Evolutionary conservation across 73 alveolate species (phyloP), one percentile per base, ranked within the genome.

Genomic region (Paramecium biaurelia): DNA sequence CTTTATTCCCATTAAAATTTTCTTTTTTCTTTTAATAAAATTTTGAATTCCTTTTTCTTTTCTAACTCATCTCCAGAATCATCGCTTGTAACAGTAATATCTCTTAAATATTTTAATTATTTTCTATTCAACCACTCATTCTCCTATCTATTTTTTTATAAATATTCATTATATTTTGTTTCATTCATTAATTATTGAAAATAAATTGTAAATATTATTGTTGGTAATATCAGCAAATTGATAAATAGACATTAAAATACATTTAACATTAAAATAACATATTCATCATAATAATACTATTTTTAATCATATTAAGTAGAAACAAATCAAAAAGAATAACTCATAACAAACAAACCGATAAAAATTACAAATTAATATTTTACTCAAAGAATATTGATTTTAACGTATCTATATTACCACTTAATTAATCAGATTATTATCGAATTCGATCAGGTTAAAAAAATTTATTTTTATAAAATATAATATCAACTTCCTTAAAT

Each of bases 1-100:
- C 76, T 58, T 23, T 28, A 24, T 58, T 58, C 76, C 76, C 76
- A 58, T 58, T 58, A 58, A 58, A 58, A 58, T 58, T 58, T 58
- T 28, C 76, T 58, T 58, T 21, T 58, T 58, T 58, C 0, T 58
- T 58, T 58, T 58, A 58, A 58, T 23, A 58, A 58, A 9, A 58
- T 58, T 58, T 58, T 58, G 38, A 58, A 58, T 58, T 58, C 76
- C 23, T 58, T 58, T 28, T 58, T 58, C 38, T 58, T 58, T 23
- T 58, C 76, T 8, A 58, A 24, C 43, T 58, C 76, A 23, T 28
- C 76, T 23, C 38, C 76, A 1, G 76, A 58, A 28, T 58, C 76
- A 24, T 58, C 76, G 2, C 38, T 58, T 18, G 34, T 58, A 58
- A 58, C 76, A 1, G 76, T 15, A 14, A 9, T 12, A 23, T 58